phyloP scores from a whole-genome alignment of 345 rosid genomes.

The Gossypium arboreum region DNA sequence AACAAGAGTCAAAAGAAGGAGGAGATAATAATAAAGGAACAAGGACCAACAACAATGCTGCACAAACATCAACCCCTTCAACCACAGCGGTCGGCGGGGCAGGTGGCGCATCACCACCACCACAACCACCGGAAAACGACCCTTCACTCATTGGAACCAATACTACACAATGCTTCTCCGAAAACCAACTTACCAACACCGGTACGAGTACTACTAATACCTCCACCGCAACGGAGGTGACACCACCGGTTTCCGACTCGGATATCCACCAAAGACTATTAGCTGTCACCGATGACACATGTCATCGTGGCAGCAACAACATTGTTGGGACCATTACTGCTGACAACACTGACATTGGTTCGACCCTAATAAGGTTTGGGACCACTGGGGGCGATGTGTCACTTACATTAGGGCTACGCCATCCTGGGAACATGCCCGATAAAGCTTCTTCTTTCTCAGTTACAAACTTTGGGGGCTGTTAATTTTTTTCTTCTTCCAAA shows the following conservation, averaged over 20 bases:
- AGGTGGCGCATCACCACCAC: slow-evolving; percentile 14
- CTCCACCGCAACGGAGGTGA: slow-evolving; percentile 16
- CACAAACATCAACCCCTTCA: slow-evolving; percentile 57
- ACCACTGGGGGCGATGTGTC: slow-evolving; percentile 82
- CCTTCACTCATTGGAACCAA: slow-evolving; percentile 51
- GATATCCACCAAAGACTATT: slow-evolving; percentile 16
- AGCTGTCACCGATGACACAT: slow-evolving; percentile 28
- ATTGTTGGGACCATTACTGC: slow-evolving; percentile 37
- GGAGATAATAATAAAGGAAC: slow-evolving; percentile 28
- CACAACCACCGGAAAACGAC: slow-evolving; percentile 52
- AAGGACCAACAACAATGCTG: slow-evolving; percentile 26
- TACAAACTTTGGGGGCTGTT: slow-evolving; percentile 71
- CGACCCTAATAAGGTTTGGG: slow-evolving; percentile 69
- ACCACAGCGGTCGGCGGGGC: slow-evolving; percentile 17
- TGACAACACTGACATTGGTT: slow-evolving; percentile 36
- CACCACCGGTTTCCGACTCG: slow-evolving; percentile 26
- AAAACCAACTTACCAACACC: slow-evolving; percentile 26
- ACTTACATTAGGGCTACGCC: slow-evolving; percentile 92
- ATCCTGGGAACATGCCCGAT: slow-evolving; percentile 73
- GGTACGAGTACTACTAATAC: slow-evolving; percentile 12
- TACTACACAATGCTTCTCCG: slow-evolving; percentile 45
- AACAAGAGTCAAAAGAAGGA: slow-evolving; percentile 70
- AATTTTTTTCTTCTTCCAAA: slow-evolving; percentile 6
- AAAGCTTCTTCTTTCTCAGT: slow-evolving; percentile 60
- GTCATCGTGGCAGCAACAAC: slow-evolving; percentile 33